Evolutionary conservation across 148 eudicot species (phyloP).

Genomic region (Gaultheria prostrata): DNA sequence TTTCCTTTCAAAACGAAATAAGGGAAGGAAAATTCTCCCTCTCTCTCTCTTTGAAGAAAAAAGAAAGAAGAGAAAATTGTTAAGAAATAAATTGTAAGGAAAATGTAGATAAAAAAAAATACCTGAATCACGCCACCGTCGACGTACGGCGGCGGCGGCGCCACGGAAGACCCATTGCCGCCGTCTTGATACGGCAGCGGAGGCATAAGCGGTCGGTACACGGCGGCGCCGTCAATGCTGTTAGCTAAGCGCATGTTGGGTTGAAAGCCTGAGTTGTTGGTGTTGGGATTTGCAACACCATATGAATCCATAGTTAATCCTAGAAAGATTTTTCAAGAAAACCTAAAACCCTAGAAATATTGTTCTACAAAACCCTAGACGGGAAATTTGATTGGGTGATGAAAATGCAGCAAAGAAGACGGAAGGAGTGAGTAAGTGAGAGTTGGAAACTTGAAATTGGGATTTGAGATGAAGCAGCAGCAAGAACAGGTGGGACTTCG

Average conservation of each 20-base stretch:
- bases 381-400: too few relatives aligned
- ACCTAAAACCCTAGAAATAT: background rate
- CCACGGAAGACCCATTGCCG: background rate
- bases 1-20: too few relatives aligned
- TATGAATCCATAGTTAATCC: conserved; percentile 4
- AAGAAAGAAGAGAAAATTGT: too few relatives aligned
- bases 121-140: too few relatives aligned
- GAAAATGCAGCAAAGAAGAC: too few relatives aligned
- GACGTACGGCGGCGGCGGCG: background rate
- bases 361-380: background rate
- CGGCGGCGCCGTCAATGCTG: conserved; percentile 26
- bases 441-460: background rate
- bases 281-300: conserved; percentile 9
- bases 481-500: background rate
- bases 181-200: conserved; percentile 3
- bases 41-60: too few relatives aligned
- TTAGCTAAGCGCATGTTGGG: conserved; percentile 30
- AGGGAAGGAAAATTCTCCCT: too few relatives aligned
- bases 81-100: too few relatives aligned
- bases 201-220: conserved; percentile 30
- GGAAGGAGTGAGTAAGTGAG: background rate
- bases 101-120: too few relatives aligned
- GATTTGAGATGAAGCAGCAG: background rate
- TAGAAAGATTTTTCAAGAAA: background rate
- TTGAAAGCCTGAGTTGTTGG: background rate